phyloP scores from a whole-genome alignment of 2,329 filamentous ascomycete species.

The Cladorrhinum sp. region DNA sequence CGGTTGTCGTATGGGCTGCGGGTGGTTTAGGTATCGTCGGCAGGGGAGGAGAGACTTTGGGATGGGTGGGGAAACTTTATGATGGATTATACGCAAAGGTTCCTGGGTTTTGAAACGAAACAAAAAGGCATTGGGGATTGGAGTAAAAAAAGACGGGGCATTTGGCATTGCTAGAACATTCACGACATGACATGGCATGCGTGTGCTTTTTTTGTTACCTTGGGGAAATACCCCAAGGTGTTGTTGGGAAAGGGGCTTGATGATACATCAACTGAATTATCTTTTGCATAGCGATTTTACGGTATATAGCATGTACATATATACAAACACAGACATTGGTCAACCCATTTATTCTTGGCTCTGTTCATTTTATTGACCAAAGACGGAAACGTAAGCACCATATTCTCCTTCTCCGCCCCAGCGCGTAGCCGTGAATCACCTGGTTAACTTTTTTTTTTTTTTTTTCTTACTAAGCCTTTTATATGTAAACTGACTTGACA shows the following conservation, averaged over 20 bases:
- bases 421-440: too few species aligned
- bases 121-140: neutral
- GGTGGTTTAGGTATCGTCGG: slow-evolving; percentile 78
- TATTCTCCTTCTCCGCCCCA: too few species aligned
- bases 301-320: slow-evolving; percentile 4
- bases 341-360: neutral
- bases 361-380: too few species aligned
- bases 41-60: slow-evolving; percentile 62
- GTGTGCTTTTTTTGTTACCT: neutral
- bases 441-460: too few species aligned
- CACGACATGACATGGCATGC: neutral
- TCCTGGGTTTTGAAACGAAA: slow-evolving; percentile 22
- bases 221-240: neutral
- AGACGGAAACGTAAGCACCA: too few species aligned
- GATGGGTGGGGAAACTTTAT: slow-evolving; percentile 79
- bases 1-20: slow-evolving; percentile 71
- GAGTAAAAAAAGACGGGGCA: neutral
- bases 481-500: too few species aligned
- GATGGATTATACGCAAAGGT: slow-evolving; percentile 61
- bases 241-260: neutral
- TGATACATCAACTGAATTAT: slow-evolving; percentile 12
- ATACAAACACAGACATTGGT: neutral
- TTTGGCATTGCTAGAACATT: neutral
- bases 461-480: too few species aligned
- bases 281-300: slow-evolving; percentile 10